Evolutionary conservation across 73 alveolate genomes (phyloP), one percentile per base, ranked within the genome.

Genomic region (Stentor coeruleus): DNA sequence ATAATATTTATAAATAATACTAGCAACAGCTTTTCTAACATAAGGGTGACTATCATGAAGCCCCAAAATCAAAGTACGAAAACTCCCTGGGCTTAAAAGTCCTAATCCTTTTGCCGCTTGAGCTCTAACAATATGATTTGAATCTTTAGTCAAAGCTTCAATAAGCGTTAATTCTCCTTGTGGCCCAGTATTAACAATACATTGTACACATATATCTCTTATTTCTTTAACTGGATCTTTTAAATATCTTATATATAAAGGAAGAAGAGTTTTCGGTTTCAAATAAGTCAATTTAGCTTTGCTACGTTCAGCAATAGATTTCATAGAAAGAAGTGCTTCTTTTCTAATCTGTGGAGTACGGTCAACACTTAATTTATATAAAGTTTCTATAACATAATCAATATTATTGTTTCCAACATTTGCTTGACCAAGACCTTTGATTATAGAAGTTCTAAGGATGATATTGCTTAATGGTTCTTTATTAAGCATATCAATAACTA

Each of bases 71-170:
- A 95, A 85, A 59, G 98, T 90, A 81, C 99, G 92, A 82, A 95
- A 87, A 77, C 93, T 93, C 38, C 87, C 91, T 39, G 92, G 91
- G 20, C 99, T 98, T 55, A 90, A 89, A 76, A 87, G 90, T 81
- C 96, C 99, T 72, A 95, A 58, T 0, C 99, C 99, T 26, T 86
- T 60, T 3, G 97, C 98, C 76, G 97, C 91, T 82, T 95, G 93
- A 36, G 92, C 86, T 79, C 99, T 90, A 20, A 94, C 93, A 72
- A 83, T 73, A 59, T 90, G 96, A 80, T 88, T 91, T n/a, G 82
- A 86, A 83, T 95, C 98, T 81, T 95, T 95, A 3, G 97, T 93
- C 59, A 95, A 84, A 77, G 98, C 99, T 81, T 95, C 99, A 30
- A 95, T 95, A 38, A 95, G 91, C 87, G 91, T 91, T 39, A 95